Evolutionary conservation across 139 green algal species (phyloP), one percentile per base, ranked within the genome.

Genomic region (Chlamydomonas sp.): DNA sequence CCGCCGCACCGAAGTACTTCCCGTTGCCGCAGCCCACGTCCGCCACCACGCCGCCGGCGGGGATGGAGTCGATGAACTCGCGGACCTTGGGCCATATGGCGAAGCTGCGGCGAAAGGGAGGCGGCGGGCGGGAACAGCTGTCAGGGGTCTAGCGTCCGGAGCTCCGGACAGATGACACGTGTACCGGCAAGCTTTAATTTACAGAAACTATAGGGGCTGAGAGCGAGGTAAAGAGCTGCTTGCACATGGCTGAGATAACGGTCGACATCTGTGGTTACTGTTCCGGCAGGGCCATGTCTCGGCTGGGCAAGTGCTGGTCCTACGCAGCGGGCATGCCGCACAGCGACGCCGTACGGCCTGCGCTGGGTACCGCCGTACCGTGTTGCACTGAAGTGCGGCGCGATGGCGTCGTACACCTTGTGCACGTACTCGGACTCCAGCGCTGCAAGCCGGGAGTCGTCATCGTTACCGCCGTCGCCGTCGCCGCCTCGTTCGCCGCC

Each of bases 21-120:
- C 98, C 98, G 90, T 99, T 99, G 76, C 98, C 98, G 89, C 97
- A 99, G 0, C 98, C 98, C 63, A 98, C 95, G 86, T 99, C 98
- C 1, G 93, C 96, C 10, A 89, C 84, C 49, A 99, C 60, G 49
- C 87, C 90, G 5, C 94, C 93, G 0, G 80, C 18, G 0, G 94
- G 88, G 63, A 99, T 90, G 12, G 68, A 58, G 17, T 97, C 90
- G 0, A 99, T 89, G 88, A 99, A 99, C 18, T 87, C 78, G 0
- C 93, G 89, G 15, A 99, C 98, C 14, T 80, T 80, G 7, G 92
- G 92, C 98, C 98, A 99, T 16, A 98, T 91, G 10, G 97, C 95
- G 94, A 98, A 97, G 62, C 94, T 93, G 84, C 31, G 15, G 78
- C 7, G 61, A 64, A 57, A 15, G 78, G 31, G 31, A 49, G 31